These are phyloP conservation scores for Yarrowia alimentaria DNA, from an alignment of 805 yeast species.

Conservation along the genomic window DNA sequence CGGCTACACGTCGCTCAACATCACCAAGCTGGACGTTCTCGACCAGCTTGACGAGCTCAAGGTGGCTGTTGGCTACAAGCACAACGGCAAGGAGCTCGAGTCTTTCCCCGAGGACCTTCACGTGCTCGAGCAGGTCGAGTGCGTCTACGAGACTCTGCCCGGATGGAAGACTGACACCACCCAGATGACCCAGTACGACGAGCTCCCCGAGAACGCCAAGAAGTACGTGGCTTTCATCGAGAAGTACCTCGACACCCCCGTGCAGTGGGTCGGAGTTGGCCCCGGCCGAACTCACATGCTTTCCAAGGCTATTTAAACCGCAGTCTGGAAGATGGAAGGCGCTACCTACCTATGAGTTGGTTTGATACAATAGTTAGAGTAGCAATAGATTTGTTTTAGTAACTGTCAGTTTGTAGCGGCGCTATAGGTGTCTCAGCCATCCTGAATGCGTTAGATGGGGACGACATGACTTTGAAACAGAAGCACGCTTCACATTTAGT, in stretches of 20 bases:
- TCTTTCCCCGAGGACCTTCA: conserved; percentile 92
- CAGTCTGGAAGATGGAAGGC: conserved; percentile 22
- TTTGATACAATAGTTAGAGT: too few relatives aligned
- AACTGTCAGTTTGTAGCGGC: too few relatives aligned
- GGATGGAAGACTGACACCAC: conserved; percentile 93
- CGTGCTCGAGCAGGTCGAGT: conserved; percentile 83
- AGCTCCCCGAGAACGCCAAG: conserved; percentile 85
- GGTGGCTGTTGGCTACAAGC: conserved; percentile 80
- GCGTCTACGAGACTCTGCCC: conserved; percentile 84
- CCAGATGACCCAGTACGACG: conserved; percentile 61
- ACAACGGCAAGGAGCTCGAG: conserved; percentile 70
- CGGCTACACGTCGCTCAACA: conserved; percentile 90
- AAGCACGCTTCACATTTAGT: too few relatives aligned
- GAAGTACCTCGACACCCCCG: conserved; percentile 75
- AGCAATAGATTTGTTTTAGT: conserved; percentile 11
- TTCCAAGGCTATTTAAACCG: conserved; percentile 38
- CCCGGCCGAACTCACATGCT: conserved; percentile 95
- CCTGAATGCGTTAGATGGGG: too few relatives aligned
- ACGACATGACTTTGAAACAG: too few relatives aligned
- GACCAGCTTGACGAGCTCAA: conserved; percentile 86
- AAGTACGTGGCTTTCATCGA: conserved; percentile 82
- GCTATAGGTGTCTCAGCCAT: too few relatives aligned
- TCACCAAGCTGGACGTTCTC: conserved; percentile 92
- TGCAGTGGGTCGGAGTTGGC: conserved; percentile 98
- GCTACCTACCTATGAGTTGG: too few relatives aligned